Percentiles rank a stretch among this genome's conserved stretches.
Evolutionary conservation across 768 basidiomycete genomes (phyloP).

Genomic region (Paxillus rubicundulus): DNA sequence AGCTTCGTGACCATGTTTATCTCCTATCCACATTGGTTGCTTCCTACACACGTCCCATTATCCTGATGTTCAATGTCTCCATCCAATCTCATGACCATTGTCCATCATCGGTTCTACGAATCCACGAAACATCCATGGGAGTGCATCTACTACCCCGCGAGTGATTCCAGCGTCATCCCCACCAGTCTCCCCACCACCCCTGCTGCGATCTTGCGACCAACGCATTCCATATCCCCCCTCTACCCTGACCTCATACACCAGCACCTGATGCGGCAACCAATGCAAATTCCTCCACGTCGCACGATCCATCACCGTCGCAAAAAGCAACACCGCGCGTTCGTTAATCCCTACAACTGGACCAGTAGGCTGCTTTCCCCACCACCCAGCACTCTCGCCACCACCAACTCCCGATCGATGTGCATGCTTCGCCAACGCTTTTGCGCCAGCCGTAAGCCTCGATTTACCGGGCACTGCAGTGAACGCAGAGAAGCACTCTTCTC

Average conservation of each 20-base stretch:
- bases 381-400: conserved; percentile 34
- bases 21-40: background rate
- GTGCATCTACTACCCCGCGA: background rate
- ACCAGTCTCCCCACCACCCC: background rate
- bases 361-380: conserved; percentile 55
- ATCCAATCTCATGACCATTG: conserved; percentile 60
- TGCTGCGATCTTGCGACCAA: conserved; percentile 52
- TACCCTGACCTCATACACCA: conserved; percentile 62
- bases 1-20: background rate
- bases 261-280: conserved; percentile 59
- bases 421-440: conserved; percentile 68
- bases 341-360: conserved; percentile 55
- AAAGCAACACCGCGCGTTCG: conserved; percentile 47
- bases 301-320: conserved; percentile 49
- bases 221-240: conserved; percentile 65
- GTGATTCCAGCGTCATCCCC: conserved; percentile 2
- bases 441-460: conserved; percentile 54
- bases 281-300: conserved; percentile 65
- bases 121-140: conserved; percentile 57
- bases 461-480: conserved; percentile 47
- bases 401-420: conserved; percentile 46
- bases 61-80: conserved; percentile 44
- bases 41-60: background rate
- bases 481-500: conserved; percentile 48
- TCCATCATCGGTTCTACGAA: conserved; percentile 70